Base-by-base conservation (phyloP, 768 basidiomycete species). In the Mycena belliarum region DNA sequence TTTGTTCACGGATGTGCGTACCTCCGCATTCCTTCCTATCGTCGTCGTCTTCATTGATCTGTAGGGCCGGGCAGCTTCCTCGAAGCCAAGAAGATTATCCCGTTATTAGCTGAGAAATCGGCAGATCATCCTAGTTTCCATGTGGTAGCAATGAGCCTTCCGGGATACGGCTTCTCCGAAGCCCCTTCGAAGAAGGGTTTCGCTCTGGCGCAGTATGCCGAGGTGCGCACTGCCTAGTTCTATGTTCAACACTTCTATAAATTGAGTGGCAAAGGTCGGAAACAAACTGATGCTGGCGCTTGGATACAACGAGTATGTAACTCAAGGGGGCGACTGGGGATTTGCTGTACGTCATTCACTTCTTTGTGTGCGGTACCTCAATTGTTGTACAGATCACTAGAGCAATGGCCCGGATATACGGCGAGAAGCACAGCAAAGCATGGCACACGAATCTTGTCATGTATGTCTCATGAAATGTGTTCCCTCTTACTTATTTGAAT, bases 51-150 rank as follows among this genome's bases (percentile, higher is more conserved):
- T n/a, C n/a, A n/a, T n/a, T n/a, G n/a, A 14, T 35, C n/a, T 18
- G n/a, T 47, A 85, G 85, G 84, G 84, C 85, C 84, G 0, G 85
- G 85, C 26, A 73, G 77, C 62, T 82, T 86, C 64, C 59, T 79
- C 6, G 86, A 88, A 71, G 80, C 79, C 10, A 68, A 73, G 51
- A 87, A 86, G 70, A 68, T 88, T 4, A 70, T 88, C 0, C 82
- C 86, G 0, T 63, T 86, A 18, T 71, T 89, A 52, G 73, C 77
- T 0, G 64, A 74, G 16, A 71, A 71, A 1, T 75, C 78, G 5
- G 26, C 12, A 2, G 75, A 78, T 0, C 72, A 79, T 37, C 84
- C 83, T 1, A 79, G 76, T 37, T 86, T 87, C 64, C 86, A 87
- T 57, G 84, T 88, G 25, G 84, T 89, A 1, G 82, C 80, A 0